phyloP scores from a whole-genome alignment of 306 rosid species.

The Cucurbita ficifolia region DNA sequence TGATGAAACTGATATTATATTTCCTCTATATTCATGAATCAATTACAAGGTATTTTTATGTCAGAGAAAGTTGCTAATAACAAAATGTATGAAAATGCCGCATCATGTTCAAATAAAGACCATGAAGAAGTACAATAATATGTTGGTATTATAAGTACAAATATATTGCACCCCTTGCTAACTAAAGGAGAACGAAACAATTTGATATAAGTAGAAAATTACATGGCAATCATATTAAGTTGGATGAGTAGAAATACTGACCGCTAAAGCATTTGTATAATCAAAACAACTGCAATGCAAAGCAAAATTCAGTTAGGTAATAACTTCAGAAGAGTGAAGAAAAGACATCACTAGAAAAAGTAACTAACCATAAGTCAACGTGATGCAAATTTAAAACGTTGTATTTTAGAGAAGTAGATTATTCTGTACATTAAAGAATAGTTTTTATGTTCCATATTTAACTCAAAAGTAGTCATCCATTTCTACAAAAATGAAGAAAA shows the following conservation, averaged over 20 bases:
- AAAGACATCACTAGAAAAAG: neutral
- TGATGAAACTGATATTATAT: neutral
- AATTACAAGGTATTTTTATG: too few relatives aligned
- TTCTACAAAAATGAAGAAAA: neutral
- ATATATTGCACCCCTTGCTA: neutral
- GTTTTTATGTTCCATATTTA: neutral
- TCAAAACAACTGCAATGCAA: conserved; percentile 73
- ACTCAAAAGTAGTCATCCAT: neutral
- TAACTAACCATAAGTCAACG: neutral
- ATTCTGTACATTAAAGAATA: neutral
- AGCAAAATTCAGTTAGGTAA: conserved; percentile 8
- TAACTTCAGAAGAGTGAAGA: conserved; percentile 5
- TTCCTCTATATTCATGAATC: too few relatives aligned
- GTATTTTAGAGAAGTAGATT: neutral
- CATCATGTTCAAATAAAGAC: neutral
- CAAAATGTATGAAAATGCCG: neutral
- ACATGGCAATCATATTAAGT: conserved; percentile 5
- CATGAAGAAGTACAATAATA: neutral
- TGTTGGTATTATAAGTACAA: neutral
- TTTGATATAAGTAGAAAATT: conserved; percentile 1
- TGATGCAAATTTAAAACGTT: neutral
- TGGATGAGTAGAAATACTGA: conserved; percentile 23
- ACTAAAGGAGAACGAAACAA: neutral
- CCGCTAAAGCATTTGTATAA: conserved; percentile 90
- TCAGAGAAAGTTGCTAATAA: too few relatives aligned